A percentile compares a stretch with the other conserved stretches of the same genome.
phyloP scores from a whole-genome alignment of 768 basidiomycete genomes.

The Fibroporia radiculosa region DNA sequence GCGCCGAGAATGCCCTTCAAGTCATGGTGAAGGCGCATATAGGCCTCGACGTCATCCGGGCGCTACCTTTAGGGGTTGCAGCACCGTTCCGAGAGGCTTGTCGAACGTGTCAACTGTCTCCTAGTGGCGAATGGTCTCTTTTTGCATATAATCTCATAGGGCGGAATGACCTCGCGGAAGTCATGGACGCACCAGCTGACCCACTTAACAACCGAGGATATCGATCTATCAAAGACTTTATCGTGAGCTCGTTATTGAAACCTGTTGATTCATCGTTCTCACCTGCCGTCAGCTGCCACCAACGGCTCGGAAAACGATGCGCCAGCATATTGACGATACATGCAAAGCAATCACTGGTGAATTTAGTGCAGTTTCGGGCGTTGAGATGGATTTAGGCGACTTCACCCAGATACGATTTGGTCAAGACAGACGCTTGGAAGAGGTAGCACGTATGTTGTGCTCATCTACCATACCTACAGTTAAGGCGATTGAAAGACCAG shows the following conservation, averaged over 20 bases:
- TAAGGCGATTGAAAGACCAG: conserved; percentile 55
- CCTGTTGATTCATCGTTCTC: not conserved
- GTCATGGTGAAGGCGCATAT: conserved; percentile 43
- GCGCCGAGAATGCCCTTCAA: conserved; percentile 59
- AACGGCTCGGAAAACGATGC: conserved; percentile 42
- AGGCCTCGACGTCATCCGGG: conserved; percentile 41
- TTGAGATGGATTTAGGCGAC: conserved; percentile 64
- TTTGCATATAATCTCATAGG: conserved; percentile 63
- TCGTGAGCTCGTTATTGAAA: conserved; percentile 33
- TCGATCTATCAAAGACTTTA: conserved; percentile 46
- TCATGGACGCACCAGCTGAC: conserved; percentile 41
- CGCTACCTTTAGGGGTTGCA: conserved; percentile 61
- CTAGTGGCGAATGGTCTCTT: conserved; percentile 68
- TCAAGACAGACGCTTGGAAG: conserved; percentile 82
- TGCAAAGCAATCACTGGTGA: conserved; percentile 44
- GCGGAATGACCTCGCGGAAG: conserved; percentile 67
- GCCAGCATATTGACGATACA: conserved; percentile 42
- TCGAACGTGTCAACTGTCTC: conserved; percentile 74
- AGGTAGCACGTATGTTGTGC: conserved; percentile 86
- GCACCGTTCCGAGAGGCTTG: conserved; percentile 80
- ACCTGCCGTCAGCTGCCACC: conserved; percentile 37
- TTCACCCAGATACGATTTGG: conserved; percentile 84
- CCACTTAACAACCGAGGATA: conserved; percentile 46
- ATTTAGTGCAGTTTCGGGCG: conserved; percentile 53
- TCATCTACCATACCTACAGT: conserved; percentile 67